Evolutionary conservation across 768 basidiomycete genomes (phyloP), one percentile per base, ranked within the genome.

Genomic region (Boletus insuetus): DNA sequence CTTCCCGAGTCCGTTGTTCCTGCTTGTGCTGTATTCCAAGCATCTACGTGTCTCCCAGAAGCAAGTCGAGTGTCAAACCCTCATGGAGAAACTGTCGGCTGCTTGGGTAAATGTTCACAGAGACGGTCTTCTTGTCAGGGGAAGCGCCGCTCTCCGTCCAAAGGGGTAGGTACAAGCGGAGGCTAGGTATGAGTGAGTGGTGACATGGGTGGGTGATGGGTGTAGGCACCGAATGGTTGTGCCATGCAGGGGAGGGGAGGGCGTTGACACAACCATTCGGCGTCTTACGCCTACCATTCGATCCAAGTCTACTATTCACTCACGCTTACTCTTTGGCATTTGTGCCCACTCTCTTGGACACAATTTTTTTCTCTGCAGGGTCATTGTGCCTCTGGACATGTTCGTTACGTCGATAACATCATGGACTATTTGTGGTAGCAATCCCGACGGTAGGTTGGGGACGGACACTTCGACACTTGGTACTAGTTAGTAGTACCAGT

Each of bases 21-120:
- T 34, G 5, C 39, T 45, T 43, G 19, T 14, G 14, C 16, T 32
- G 19, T 35, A 2, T 19, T 41, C 16, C 17, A 20, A 35, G 44
- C 24, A 38, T 56, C 34, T 64, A 56, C 16, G 38, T 50, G 39
- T 45, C 56, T 10, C 62, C 59, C 1, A 17, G 31, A n/a, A 54
- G 34, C 43, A 46, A 22, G 3, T 17, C 6, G 26, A 29, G 26
- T 9, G 26, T 49, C 19, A 64, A 60, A 42, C 64, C 64, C 39
- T 60, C 65, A 35, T 58, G 51, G 38, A 57, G 26, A 44, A 14
- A 3, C 44, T 50, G 9, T 16, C 24, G 11, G 34, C 20, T n/a
- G 40, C 22, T 38, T 43, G 51, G 41, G 22, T 34, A 19, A 29
- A 46, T 53, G 4, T 37, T 41, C 11, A 9, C 26, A 6, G 26